These are phyloP conservation scores for Raffaelea ambrosiae DNA, from an alignment of 2,329 filamentous ascomycete species.

Conservation along the genomic window DNA sequence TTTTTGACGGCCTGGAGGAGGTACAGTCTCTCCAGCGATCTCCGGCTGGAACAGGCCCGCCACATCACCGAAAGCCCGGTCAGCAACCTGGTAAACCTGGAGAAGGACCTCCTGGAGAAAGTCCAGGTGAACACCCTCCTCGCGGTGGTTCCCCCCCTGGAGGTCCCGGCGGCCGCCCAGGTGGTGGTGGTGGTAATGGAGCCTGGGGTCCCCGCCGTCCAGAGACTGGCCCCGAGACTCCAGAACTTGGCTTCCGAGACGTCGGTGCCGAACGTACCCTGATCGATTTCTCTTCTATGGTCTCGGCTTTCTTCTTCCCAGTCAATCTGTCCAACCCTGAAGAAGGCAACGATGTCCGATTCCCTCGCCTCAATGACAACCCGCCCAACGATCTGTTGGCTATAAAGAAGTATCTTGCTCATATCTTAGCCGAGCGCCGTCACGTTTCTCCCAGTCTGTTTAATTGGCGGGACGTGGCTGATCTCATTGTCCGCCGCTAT, in stretches of 20 bases:
- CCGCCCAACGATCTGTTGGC: not conserved
- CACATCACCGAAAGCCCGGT: not conserved
- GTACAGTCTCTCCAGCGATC: slow-evolving; percentile 7
- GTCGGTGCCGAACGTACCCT: slow-evolving; percentile 1
- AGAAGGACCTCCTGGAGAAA: too few species aligned
- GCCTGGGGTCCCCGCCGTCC: too few species aligned
- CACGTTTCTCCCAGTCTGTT: not conserved
- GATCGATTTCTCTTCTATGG: slow-evolving; percentile 3
- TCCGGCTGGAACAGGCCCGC: too few species aligned
- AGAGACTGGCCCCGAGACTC: not conserved
- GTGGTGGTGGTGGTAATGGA: too few species aligned
- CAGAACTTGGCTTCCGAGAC: not conserved
- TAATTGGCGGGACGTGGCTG: slow-evolving; percentile 5
- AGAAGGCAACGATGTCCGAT: not conserved
- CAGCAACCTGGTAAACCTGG: not conserved
- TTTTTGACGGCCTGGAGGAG: slow-evolving; percentile 5
- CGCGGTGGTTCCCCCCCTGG: too few species aligned
- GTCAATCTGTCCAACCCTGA: slow-evolving; percentile 8
- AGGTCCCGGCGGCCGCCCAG: too few species aligned
- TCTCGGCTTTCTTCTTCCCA: slow-evolving; percentile 4
- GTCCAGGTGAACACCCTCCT: too few species aligned
- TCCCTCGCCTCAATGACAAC: not conserved
- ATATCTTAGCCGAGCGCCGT: not conserved
- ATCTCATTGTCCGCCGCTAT: slow-evolving; percentile 5
- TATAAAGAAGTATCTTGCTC: not conserved